phyloP scores from a whole-genome alignment of 1,284 basidiomycete genomes.

The Ganoderma sinense region DNA sequence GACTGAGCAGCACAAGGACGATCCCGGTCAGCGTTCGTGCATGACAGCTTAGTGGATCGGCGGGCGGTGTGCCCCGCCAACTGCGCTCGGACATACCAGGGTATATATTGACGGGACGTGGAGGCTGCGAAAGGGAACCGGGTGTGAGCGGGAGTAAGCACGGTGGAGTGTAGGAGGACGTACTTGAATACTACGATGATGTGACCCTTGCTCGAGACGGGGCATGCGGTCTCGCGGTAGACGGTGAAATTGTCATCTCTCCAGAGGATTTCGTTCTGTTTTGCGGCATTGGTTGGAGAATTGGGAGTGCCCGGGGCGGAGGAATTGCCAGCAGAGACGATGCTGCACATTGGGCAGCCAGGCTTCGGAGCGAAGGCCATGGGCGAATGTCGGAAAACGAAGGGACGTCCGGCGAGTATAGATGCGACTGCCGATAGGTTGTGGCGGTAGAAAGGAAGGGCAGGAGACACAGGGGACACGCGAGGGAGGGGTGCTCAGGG shows the following conservation, averaged over 20 bases:
- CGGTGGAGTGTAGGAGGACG: conserved; percentile 47
- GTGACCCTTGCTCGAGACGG: conserved; percentile 74
- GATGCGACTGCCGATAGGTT: background rate
- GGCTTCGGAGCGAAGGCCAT: conserved; percentile 67
- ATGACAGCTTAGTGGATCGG: background rate
- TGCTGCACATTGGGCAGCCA: conserved; percentile 79
- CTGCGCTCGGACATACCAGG: conserved; percentile 54
- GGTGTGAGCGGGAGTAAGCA: background rate
- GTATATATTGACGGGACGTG: conserved; percentile 81
- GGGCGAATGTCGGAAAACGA: conserved; percentile 12
- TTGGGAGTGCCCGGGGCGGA: conserved; percentile 49
- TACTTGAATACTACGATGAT: conserved; percentile 79
- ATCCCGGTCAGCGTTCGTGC: conserved; percentile 10
- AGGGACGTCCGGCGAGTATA: background rate
- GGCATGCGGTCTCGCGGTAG: conserved; percentile 71
- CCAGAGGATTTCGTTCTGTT: conserved; percentile 69
- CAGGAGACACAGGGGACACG: background rate
- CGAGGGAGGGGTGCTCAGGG: background rate
- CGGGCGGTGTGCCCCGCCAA: background rate
- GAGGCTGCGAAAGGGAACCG: conserved; percentile 49
- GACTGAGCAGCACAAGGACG: conserved; percentile 51
- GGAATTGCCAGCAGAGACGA: conserved; percentile 62
- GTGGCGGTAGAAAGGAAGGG: background rate
- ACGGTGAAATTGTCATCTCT: conserved; percentile 78
- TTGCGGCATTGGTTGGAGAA: conserved; percentile 51